Percentiles rank a stretch among this genome's conserved stretches.
These are phyloP conservation scores for Leucocoprinus sp. DNA, from an alignment of 768 basidiomycete genomes.

Conservation along the genomic window DNA sequence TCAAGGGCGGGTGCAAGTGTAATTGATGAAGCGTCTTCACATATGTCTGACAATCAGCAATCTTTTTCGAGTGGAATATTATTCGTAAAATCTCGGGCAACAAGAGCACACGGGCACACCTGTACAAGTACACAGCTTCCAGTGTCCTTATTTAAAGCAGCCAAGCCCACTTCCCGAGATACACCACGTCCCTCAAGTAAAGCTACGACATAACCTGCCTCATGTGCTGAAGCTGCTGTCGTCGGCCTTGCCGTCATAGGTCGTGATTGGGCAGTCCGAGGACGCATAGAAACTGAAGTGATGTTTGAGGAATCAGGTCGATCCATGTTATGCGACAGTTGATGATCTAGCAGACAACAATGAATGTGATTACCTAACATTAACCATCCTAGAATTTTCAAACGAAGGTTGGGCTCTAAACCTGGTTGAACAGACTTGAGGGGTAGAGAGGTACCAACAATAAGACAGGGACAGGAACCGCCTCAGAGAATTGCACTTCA, in stretches of 20 bases:
- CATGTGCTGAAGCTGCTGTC: conserved; percentile 53
- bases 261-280: conserved; percentile 51
- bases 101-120: conserved; percentile 30
- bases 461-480: too few species aligned
- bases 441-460: too few species aligned
- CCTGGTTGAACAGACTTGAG: too few species aligned
- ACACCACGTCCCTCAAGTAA: conserved; percentile 72
- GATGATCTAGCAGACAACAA: too few species aligned
- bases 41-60: conserved; percentile 83
- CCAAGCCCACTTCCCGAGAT: conserved; percentile 80
- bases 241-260: conserved; percentile 56
- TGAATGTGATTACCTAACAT: too few species aligned
- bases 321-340: too few species aligned
- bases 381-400: too few species aligned
- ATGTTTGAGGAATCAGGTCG: too few species aligned
- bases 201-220: conserved; percentile 58
- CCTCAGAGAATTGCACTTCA: too few species aligned
- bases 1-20: conserved; percentile 62
- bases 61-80: conserved; percentile 37
- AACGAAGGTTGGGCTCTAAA: too few species aligned
- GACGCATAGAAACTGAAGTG: conserved; percentile 33
- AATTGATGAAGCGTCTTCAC: conserved; percentile 84
- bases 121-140: conserved; percentile 73
- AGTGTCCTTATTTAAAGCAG: conserved; percentile 74
- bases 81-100: not conserved